Evolutionary conservation across 176 grass and related monocot species (phyloP), one percentile per base, ranked within the genome.

Genomic region (Carex pumila): DNA sequence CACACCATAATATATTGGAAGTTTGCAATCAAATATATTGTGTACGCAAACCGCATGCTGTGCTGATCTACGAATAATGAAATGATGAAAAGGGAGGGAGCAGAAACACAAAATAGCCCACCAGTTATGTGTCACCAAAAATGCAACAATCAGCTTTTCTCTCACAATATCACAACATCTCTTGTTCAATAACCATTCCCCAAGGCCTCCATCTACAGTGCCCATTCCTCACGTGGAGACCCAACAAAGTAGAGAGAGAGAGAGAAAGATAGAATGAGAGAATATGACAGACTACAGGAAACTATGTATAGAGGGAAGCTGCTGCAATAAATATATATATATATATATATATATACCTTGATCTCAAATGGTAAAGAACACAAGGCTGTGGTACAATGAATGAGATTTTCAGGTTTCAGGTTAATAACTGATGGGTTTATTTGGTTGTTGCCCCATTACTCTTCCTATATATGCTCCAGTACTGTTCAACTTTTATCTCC

Each of bases 341-440:
- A 25, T 25, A 57, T 14, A 68, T 83, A 68, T 83, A 53, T 25
- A 25, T 25, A 25, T 25, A 25, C 62, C 17, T 84, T 84, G 55
- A 15, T 83, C 73, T 50, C 12, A 71, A 79, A 80, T 84, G 74
- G 82, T 71, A 88, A 61, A 56, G 61, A 68, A 85, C 36, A 80
- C 84, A 80, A 84, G 82, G 64, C 70, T 61, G 63, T 60, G 78
- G 75, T 85, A 85, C 82, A 74, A 41, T 68, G 82, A 85, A 85
- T 88, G 73, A 82, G 62, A 88, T 88, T 81, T 88, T 88, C 82
- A 88, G 71, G 80, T 88, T 88, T 68, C 81, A 78, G 53, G 62
- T 71, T 59, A 60, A 60, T 4, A 43, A 76, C 45, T 76, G 12
- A 76, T 73, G 41, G 70, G 18, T 10, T 49, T 50, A 11, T 9